phyloP scores from a whole-genome alignment of 495 filamentous ascomycete species.

The Penicillium robsamsonii region DNA sequence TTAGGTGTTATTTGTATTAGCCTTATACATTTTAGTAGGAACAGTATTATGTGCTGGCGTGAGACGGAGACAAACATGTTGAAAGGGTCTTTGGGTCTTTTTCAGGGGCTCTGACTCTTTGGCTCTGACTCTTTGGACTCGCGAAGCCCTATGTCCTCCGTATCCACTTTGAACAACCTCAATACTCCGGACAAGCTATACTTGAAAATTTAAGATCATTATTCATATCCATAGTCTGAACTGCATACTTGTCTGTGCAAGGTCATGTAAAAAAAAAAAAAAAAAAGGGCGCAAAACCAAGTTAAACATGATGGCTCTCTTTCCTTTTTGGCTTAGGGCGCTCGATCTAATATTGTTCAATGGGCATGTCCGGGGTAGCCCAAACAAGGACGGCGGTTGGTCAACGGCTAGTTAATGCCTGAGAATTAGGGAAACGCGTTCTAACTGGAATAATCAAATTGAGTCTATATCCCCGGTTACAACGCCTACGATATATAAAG shows the following conservation, averaged over 20 bases:
- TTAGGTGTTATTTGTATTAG: no score
- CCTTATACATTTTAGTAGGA: not conserved
- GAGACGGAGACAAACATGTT: not conserved
- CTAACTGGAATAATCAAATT: not conserved
- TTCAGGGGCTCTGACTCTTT: not conserved
- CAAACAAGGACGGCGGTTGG: not conserved
- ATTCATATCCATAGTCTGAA: not conserved
- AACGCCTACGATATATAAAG: no score
- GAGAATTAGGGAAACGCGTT: not conserved
- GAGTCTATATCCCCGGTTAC: not conserved
- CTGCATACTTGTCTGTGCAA: not conserved
- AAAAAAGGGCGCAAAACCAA: not conserved
- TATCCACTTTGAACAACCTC: not conserved
- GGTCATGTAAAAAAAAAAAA: not conserved
- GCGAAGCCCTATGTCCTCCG: not conserved
- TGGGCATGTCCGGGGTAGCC: not conserved
- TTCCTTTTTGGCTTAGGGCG: not conserved
- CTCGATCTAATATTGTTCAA: conserved; percentile 6
- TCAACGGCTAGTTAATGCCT: no score
- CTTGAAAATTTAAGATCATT: not conserved
- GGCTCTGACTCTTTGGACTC: not conserved
- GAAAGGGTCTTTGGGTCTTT: not conserved
- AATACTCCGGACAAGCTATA: not conserved
- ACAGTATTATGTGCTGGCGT: not conserved
- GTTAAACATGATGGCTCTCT: not conserved